Base-by-base conservation (phyloP, 169 alveolate species). In the Cryptosporidium xiaoi region DNA sequence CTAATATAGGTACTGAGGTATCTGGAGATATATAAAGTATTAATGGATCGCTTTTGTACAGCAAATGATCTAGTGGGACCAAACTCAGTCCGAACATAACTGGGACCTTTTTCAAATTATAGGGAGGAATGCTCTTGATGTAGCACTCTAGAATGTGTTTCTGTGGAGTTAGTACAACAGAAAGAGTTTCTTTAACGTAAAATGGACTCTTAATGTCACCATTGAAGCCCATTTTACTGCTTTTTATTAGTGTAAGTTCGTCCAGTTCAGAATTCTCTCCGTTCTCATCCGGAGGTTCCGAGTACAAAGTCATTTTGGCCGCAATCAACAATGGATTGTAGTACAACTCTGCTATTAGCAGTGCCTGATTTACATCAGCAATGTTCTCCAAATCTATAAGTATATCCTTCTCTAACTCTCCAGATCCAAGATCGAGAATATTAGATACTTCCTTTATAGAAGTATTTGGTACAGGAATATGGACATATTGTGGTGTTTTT, bases 11-110 rank as follows among this genome's bases (percentile, higher is more conserved):
- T 48, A 91, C 85, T 20, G 92, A 82, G n/a, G 90, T 91, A 56
- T 91, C 92, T 18, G 93, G 93, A 58, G 84, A 83, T 34, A 91
- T 29, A 10, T 90, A 83, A 50, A 91, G 67, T 1, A 91, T 90
- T n/a, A 83, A 48, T 10, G 92, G 91, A 18, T 46, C 60, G 33
- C 10, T 71, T 20, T 56, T 56, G 29, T 60, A 56, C 10, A 29
- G 46, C 16, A 51, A 50, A 29, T 77, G 60, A 60, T 24, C 36
- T 24, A 77, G 58, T 20, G 87, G 71, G 15, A 77, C 24, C 18
- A 77, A 55, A 55, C 77, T 58, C 24, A 77, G 36, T 3, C 71
- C 71, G 10, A 77, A 44, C 64, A 29, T 77, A 15, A 77, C 46
- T 12, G 87, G 87, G 10, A 77, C 71, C 0, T 34, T 44, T 20